These are phyloP conservation scores for Bacterosira constricta DNA, from an alignment of 108 stramenopile species.

Conservation along the genomic window DNA sequence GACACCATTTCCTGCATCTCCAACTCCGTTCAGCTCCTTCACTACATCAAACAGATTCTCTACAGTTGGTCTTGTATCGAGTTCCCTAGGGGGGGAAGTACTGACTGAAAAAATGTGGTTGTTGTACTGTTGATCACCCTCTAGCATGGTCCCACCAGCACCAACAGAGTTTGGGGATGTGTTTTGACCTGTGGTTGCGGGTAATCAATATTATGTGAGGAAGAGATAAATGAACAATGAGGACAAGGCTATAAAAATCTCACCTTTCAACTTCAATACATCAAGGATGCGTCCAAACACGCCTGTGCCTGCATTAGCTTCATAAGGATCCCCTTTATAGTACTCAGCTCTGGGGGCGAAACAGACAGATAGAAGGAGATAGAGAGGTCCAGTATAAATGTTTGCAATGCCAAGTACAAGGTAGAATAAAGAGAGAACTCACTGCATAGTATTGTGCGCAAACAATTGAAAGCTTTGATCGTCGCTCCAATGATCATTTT, in stretches of 20 bases:
- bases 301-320: conserved; percentile 25
- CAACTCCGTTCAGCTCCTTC: conserved; percentile 31
- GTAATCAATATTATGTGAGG: neutral
- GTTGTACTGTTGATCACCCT: conserved; percentile 10
- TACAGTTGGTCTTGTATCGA: conserved; percentile 21
- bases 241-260: neutral
- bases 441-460: no score
- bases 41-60: conserved; percentile 23
- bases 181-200: conserved; percentile 5
- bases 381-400: no score
- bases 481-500: no score
- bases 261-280: no score
- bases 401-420: no score
- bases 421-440: no score
- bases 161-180: conserved; percentile 25
- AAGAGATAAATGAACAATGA: neutral
- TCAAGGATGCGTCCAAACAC: conserved; percentile 42
- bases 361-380: no score
- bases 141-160: conserved; percentile 25
- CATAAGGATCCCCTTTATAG: no score
- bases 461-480: no score
- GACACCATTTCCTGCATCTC: conserved; percentile 21
- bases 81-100: neutral
- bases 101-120: neutral
- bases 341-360: no score